A percentile compares a stretch with the other conserved stretches of the same genome.
Evolutionary conservation across 2,329 filamentous ascomycete species (phyloP).

Genomic region (Teratosphaeria nubilosa): DNA sequence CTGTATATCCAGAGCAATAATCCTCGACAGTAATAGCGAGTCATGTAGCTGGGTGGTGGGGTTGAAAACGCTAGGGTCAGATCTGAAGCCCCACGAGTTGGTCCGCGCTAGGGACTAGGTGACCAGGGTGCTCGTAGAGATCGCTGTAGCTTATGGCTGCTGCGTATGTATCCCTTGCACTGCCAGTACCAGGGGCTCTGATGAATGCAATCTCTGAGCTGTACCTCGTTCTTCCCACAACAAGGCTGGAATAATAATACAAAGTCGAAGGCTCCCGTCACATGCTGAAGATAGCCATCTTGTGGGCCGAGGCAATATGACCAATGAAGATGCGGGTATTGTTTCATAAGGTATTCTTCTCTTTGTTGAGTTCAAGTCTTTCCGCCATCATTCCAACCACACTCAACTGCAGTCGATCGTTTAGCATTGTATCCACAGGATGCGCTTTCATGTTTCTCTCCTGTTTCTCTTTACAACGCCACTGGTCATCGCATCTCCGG

Average conservation of each 20-base stretch:
- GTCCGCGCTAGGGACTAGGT: not conserved
- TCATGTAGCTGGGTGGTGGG: not conserved
- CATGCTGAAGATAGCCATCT: too few relatives aligned
- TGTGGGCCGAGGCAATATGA: not conserved
- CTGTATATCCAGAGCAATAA: not conserved
- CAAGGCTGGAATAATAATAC: too few relatives aligned
- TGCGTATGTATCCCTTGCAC: not conserved
- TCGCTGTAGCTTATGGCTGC: not conserved
- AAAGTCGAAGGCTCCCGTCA: too few relatives aligned
- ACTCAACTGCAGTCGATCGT: not conserved
- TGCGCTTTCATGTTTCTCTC: not conserved
- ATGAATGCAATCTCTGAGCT: not conserved
- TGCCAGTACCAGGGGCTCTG: not conserved
- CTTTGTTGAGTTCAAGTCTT: not conserved
- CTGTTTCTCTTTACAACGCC: not conserved
- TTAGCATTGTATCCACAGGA: not conserved
- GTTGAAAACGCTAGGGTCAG: not conserved
- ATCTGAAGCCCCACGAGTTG: not conserved
- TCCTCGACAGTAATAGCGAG: not conserved
- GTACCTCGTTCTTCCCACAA: not conserved
- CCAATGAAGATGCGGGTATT: not conserved
- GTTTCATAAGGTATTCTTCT: not conserved
- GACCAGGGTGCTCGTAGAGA: not conserved
- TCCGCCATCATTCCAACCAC: not conserved
- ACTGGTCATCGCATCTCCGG: not conserved